phyloP scores from a whole-genome alignment of 176 grass and related monocot genomes.

The Hsuehochloa calcarea region DNA sequence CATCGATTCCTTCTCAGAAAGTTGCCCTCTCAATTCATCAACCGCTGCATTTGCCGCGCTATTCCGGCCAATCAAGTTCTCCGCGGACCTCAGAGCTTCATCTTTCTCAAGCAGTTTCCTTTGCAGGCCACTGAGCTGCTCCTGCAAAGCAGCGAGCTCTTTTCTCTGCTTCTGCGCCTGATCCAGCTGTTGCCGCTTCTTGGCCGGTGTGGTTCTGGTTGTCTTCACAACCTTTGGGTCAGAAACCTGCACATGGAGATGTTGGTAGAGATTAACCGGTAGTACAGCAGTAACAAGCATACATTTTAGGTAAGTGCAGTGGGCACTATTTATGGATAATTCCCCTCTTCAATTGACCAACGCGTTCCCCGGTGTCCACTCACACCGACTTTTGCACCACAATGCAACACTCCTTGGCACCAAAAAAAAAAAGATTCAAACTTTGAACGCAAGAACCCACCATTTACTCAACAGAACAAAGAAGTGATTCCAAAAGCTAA shows the following conservation, averaged over 20 bases:
- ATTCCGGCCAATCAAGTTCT: constrained; percentile 59
- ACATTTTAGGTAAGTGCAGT: constrained; percentile 7
- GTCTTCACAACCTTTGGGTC: constrained; percentile 45
- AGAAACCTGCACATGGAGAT: constrained; percentile 43
- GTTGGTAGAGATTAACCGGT: constrained; percentile 39
- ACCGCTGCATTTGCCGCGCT: constrained; percentile 44
- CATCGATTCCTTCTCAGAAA: constrained; percentile 70
- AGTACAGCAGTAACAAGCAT: neutral
- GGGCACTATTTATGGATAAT: constrained; percentile 13
- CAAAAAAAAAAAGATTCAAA: constrained; percentile 7
- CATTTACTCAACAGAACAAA: constrained; percentile 23
- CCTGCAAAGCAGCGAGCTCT: constrained; percentile 67
- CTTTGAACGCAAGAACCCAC: constrained; percentile 19
- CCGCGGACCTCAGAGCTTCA: constrained; percentile 68
- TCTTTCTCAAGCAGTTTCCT: constrained; percentile 85
- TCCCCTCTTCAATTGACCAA: constrained; percentile 26
- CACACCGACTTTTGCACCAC: neutral
- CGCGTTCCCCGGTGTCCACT: neutral
- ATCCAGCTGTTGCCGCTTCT: constrained; percentile 48
- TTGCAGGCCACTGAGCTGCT: constrained; percentile 65
- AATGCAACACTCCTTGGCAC: neutral
- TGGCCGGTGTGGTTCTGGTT: constrained; percentile 30
- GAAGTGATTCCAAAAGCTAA: constrained; percentile 23
- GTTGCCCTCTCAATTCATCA: constrained; percentile 65
- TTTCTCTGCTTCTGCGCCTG: constrained; percentile 64